Percentiles rank a stretch among this genome's conserved stretches.
Conservation (phyloP, 78 protist species). For the Monosiga brevicollis region DNA sequence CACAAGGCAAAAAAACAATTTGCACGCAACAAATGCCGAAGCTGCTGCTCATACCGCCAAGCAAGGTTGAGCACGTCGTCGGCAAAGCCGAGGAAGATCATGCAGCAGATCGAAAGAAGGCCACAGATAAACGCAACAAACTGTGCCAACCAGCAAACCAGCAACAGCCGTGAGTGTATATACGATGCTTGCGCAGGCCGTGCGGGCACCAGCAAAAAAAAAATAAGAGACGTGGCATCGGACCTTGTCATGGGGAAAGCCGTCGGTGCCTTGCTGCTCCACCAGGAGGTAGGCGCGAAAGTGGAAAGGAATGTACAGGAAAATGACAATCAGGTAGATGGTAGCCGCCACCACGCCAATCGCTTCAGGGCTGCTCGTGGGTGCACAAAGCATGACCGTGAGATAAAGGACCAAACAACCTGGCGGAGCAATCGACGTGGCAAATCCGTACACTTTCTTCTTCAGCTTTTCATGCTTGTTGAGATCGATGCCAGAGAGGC, state of each 20-base stretch:
- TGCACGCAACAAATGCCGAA: not conserved
- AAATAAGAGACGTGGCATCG: not conserved
- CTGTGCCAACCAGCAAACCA: not conserved
- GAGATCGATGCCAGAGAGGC: conserved; percentile 31
- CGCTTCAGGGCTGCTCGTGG: conserved; percentile 65
- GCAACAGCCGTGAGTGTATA: not conserved
- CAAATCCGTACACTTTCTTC: not conserved
- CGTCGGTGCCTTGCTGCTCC: not conserved
- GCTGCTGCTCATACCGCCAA: conserved; percentile 53
- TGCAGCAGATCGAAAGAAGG: conserved; percentile 63
- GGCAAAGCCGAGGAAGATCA: conserved; percentile 92
- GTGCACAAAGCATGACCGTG: not conserved
- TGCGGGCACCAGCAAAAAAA: conserved; percentile 2
- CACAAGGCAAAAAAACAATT: conserved; percentile 8
- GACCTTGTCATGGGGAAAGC: not conserved
- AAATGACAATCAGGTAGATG: conserved; percentile 52
- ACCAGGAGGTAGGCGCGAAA: not conserved
- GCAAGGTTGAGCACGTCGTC: conserved; percentile 93
- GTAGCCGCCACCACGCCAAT: conserved; percentile 65
- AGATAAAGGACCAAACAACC: not conserved
- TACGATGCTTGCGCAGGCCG: not conserved
- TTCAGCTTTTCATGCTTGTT: conserved; percentile 3
- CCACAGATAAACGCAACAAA: conserved; percentile 71
- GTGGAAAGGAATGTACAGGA: conserved; percentile 48
- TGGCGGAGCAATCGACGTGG: not conserved